Base-by-base conservation (phyloP, 2,329 filamentous ascomycete genomes). In the Mycocentrospora acerina region DNA sequence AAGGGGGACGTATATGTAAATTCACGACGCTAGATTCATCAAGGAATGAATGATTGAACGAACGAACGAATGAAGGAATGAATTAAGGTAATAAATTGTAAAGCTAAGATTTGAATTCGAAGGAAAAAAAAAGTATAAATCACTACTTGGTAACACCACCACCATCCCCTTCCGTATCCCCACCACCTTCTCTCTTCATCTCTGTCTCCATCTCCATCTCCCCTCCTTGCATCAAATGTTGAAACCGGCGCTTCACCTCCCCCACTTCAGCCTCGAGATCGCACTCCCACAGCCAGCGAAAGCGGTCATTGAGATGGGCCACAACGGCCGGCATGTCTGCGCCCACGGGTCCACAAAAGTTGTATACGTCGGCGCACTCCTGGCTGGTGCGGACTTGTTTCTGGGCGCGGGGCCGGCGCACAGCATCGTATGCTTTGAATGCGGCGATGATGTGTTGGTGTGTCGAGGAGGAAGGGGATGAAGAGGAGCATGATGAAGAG, bases 241-340 rank as follows among this genome's bases (percentile, higher is more conserved):
- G 15, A 13, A 24, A 15, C 29, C 22, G 22, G n/a, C 12, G 12
- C 13, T 39, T 26, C 15, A 34, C 41, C 6, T 2, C 3, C 33
- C 13, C 3, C 13, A 51, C 37, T 37, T 55, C 51, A 1, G 13
- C 44, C 24, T 51, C 44, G 8, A 58, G 18, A 42, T 56, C 51
- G 19, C 45, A 41, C 9, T 32, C 16, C 54, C 52, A 58, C 7
- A 58, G 24, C 54, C 53, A 56, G 15, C 42, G 26, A 26, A 56
- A 55, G 26, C 54, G 33, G 1, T 14, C 34, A 13, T 46, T 43
- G 13, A 55, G 18, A 25, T 44, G 32, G 13, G 13, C 10, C 11
- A 53, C n/a, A 14, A 42, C 44, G 5, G 36, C 18, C 16, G 37
- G 39, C 2, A 55, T 39, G 16, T 48, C 40, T 16, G 24, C 4